These are phyloP conservation scores for Talaromyces nanjingensis DNA, from an alignment of 495 filamentous ascomycete genomes.

Conservation along the genomic window DNA sequence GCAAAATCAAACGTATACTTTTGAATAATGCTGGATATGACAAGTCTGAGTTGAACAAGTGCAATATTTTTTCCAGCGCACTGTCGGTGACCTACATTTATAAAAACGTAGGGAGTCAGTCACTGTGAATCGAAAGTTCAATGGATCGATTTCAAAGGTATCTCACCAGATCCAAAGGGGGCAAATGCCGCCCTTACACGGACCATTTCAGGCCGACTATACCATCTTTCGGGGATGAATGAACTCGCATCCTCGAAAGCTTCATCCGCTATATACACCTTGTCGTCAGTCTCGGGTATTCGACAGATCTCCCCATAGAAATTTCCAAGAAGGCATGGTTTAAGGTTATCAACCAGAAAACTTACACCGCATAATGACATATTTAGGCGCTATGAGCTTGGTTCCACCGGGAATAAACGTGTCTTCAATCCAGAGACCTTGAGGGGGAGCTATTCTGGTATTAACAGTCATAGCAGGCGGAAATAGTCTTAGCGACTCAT, in stretches of 20 bases:
- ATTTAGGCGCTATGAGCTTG: slow-evolving; percentile 24
- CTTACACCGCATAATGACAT: slow-evolving; percentile 28
- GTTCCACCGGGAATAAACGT: slow-evolving; percentile 40
- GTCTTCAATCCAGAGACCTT: slow-evolving; percentile 41
- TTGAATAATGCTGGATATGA: slow-evolving; percentile 20
- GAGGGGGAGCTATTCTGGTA: slow-evolving; percentile 31
- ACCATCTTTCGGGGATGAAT: slow-evolving; percentile 50
- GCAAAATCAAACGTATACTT: slow-evolving; percentile 30
- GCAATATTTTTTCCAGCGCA: slow-evolving; percentile 49
- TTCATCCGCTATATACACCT: too few species aligned
- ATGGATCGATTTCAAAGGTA: too few species aligned
- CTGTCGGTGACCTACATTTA: slow-evolving; percentile 28
- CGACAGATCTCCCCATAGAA: too few species aligned
- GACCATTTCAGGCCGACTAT: slow-evolving; percentile 32
- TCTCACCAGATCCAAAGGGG: slow-evolving; percentile 39
- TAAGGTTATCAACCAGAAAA: too few species aligned
- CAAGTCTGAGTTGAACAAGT: slow-evolving; percentile 34
- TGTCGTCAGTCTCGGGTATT: too few species aligned
- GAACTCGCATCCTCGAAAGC: slow-evolving; percentile 24
- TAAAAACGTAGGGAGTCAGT: too few species aligned
- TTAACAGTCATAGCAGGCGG: slow-evolving; percentile 28
- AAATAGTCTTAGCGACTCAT: slow-evolving; percentile 40
- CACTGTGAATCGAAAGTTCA: too few species aligned
- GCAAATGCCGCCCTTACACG: slow-evolving; percentile 36
- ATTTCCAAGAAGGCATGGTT: too few species aligned